Percentiles rank a stretch among this genome's conserved stretches.
Conservation (phyloP, 2,329 filamentous ascomycete genomes). For the Setomelanomma holmii region DNA sequence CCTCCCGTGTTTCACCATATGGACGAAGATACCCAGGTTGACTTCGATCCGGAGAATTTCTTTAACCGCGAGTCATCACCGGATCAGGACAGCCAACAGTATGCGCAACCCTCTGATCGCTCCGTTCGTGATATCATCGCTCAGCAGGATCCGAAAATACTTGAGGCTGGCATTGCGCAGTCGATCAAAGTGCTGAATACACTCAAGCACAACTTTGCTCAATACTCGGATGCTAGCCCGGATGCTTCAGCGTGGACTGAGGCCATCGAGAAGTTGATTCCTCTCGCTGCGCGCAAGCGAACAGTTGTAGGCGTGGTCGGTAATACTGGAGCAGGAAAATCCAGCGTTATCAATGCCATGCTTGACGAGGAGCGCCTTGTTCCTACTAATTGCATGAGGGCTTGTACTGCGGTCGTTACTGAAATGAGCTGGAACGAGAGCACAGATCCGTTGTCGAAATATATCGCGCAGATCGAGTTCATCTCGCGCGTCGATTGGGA, state of each 20-base stretch:
- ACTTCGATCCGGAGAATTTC: conserved; percentile 22
- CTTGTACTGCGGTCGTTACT: conserved; percentile 68
- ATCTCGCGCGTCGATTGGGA: conserved; percentile 61
- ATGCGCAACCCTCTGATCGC: conserved; percentile 11
- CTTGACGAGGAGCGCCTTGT: conserved; percentile 66
- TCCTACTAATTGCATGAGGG: conserved; percentile 65
- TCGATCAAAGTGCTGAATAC: conserved; percentile 50
- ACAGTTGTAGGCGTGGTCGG: conserved; percentile 66
- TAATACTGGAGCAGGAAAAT: conserved; percentile 69
- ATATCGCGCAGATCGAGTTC: conserved; percentile 66
- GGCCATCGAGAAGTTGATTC: conserved; percentile 52
- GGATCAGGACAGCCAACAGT: conserved; percentile 8
- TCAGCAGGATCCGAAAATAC: conserved; percentile 38
- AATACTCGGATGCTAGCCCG: conserved; percentile 14
- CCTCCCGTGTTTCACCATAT: background rate
- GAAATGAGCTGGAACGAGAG: conserved; percentile 65
- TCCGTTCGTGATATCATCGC: conserved; percentile 44
- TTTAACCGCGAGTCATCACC: conserved; percentile 25
- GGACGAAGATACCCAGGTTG: background rate
- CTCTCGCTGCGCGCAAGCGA: conserved; percentile 49
- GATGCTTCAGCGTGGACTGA: conserved; percentile 52
- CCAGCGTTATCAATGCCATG: conserved; percentile 68
- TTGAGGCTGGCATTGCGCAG: conserved; percentile 51
- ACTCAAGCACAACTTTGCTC: conserved; percentile 31
- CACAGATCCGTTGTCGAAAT: conserved; percentile 48